Percentiles rank a stretch among this genome's conserved stretches.
Conservation (phyloP, 1,139 yeast genomes). For the Protomyces inouyei region DNA sequence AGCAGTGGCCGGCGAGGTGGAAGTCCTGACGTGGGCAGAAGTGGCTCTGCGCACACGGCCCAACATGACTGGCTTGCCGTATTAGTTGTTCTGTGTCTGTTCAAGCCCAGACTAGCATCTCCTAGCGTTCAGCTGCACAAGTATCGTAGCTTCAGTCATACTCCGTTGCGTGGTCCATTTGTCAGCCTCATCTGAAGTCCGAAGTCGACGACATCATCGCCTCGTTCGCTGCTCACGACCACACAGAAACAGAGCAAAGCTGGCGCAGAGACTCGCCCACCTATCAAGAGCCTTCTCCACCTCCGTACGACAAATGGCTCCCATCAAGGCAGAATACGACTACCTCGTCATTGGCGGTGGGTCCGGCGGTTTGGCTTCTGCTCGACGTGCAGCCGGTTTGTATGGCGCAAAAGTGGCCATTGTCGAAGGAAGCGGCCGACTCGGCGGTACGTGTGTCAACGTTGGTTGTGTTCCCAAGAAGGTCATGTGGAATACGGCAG, state of each 20-base stretch:
- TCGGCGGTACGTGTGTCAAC: conserved; percentile 98
- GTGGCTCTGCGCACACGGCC: neutral
- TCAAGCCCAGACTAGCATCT: neutral
- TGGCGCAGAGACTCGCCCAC: conserved; percentile 21
- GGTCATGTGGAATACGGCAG: conserved; percentile 97
- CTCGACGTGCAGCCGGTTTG: conserved; percentile 82
- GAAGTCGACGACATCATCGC: too few relatives aligned
- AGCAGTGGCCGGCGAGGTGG: neutral
- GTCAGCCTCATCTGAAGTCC: too few relatives aligned
- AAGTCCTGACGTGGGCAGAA: neutral
- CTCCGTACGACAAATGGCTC: conserved; percentile 47
- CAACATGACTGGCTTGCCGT: neutral
- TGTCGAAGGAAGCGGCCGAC: conserved; percentile 63
- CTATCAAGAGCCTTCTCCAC: conserved; percentile 19
- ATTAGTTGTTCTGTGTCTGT: neutral
- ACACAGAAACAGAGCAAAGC: neutral
- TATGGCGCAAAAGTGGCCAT: conserved; percentile 84
- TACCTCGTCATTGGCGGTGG: conserved; percentile 98
- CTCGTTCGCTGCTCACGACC: neutral
- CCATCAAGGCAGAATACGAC: conserved; percentile 62
- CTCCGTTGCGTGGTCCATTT: too few relatives aligned
- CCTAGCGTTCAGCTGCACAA: too few relatives aligned
- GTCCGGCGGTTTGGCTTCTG: conserved; percentile 98
- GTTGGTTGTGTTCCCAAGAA: conserved; percentile 99
- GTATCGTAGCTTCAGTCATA: too few relatives aligned